Conservation (phyloP, 2,329 filamentous ascomycete genomes). For the Myriosclerotinia curreyana region DNA sequence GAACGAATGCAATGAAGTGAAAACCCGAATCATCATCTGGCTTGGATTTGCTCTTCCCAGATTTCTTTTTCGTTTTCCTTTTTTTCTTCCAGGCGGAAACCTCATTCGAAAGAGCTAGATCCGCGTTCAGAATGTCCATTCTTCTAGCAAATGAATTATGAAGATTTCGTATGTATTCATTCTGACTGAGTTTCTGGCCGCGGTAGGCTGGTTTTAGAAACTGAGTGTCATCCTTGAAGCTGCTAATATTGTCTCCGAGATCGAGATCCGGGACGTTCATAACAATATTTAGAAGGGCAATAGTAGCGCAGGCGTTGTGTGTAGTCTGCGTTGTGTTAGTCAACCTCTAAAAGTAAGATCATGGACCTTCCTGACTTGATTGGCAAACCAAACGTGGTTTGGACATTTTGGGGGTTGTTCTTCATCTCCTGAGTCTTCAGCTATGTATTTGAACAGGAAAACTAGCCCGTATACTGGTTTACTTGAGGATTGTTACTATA, state of each 20-base stretch:
- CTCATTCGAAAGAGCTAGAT: slow-evolving; percentile 62
- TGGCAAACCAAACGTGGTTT: slow-evolving; percentile 83
- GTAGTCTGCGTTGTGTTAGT: slow-evolving; percentile 55
- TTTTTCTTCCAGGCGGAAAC: slow-evolving; percentile 34
- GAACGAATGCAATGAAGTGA: slow-evolving; percentile 89
- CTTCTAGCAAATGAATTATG: slow-evolving; percentile 89
- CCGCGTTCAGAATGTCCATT: slow-evolving; percentile 71
- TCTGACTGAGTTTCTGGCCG: slow-evolving; percentile 71
- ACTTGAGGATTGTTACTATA: slow-evolving; percentile 45
- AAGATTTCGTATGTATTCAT: slow-evolving; percentile 71
- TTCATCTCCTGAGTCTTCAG: slow-evolving; percentile 46
- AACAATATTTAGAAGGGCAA: slow-evolving; percentile 87
- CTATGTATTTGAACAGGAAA: slow-evolving; percentile 74
- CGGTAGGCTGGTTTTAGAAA: slow-evolving; percentile 67
- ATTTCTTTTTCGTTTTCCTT: slow-evolving; percentile 42
- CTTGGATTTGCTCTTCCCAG: slow-evolving; percentile 45
- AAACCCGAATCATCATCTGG: slow-evolving; percentile 61
- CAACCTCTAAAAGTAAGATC: slow-evolving; percentile 4
- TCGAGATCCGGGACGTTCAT: slow-evolving; percentile 72
- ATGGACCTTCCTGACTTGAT: slow-evolving; percentile 58
- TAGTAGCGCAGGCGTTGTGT: slow-evolving; percentile 84
- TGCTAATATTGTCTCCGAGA: slow-evolving; percentile 65
- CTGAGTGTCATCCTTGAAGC: slow-evolving; percentile 71
- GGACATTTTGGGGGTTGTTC: slow-evolving; percentile 56
- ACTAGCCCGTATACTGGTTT: slow-evolving; percentile 81